A percentile compares a stretch with the other conserved stretches of the same genome.
Evolutionary conservation across 2,329 filamentous ascomycete species (phyloP).

Genomic region (Ceratocystis cacaofunesta): DNA sequence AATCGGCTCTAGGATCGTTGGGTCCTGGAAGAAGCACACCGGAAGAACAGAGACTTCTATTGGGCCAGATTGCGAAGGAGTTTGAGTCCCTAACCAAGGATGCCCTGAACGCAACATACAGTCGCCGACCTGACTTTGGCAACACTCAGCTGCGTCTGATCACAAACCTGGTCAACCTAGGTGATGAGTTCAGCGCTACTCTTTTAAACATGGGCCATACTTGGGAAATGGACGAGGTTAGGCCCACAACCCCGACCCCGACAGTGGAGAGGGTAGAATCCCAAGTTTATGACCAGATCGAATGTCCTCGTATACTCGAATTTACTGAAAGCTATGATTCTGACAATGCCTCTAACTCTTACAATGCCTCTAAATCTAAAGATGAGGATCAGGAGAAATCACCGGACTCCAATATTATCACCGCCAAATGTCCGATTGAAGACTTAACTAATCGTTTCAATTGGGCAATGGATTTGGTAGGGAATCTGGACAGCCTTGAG

Average conservation of each 20-base stretch:
- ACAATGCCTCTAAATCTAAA: too few species aligned
- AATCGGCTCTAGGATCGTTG: slow-evolving; percentile 12
- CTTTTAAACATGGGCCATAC: slow-evolving; percentile 17
- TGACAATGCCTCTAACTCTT: too few species aligned
- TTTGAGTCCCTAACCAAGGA: slow-evolving; percentile 18
- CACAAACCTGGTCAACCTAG: slow-evolving; percentile 19
- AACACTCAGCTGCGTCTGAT: slow-evolving; percentile 18
- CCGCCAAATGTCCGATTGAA: neutral
- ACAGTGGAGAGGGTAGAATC: too few species aligned
- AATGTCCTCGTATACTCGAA: fast-evolving
- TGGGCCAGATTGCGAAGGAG: slow-evolving; percentile 18
- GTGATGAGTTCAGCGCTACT: slow-evolving; percentile 16
- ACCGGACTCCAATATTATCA: neutral
- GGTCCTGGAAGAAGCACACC: slow-evolving; percentile 17
- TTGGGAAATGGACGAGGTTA: neutral
- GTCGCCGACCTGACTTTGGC: slow-evolving; percentile 13
- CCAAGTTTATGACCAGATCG: too few species aligned
- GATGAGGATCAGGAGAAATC: neutral
- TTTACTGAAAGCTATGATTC: too few species aligned
- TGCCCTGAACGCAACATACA: slow-evolving; percentile 18
- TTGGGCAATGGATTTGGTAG: slow-evolving; percentile 13
- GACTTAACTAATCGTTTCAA: neutral
- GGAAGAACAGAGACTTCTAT: slow-evolving; percentile 18
- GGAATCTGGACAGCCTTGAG: neutral
- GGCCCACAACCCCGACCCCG: too few species aligned